Evolutionary conservation across 495 filamentous ascomycete species (phyloP).

Genomic region (Baudoinia panamericana): DNA sequence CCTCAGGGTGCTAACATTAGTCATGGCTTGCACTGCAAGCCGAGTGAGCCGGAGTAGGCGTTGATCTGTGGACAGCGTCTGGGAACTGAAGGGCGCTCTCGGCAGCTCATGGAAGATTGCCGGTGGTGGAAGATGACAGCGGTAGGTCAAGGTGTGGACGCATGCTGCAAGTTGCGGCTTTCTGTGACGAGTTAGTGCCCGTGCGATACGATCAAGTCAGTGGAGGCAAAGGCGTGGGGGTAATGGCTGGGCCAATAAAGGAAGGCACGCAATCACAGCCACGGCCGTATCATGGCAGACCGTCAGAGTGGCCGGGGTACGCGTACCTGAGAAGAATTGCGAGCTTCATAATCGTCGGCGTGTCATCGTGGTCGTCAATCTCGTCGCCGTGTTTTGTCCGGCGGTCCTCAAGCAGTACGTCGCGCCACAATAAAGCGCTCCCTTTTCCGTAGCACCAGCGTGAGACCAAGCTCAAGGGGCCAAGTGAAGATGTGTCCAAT

Average conservation of each 20-base stretch:
- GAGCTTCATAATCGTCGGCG: constrained; percentile 24
- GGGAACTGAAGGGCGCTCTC: constrained; percentile 18
- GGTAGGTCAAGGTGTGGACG: constrained; percentile 23
- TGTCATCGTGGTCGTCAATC: constrained; percentile 28
- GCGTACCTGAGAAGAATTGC: constrained; percentile 20
- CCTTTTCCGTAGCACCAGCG: constrained; percentile 16
- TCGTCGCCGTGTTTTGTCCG: constrained; percentile 8
- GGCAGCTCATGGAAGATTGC: constrained; percentile 26
- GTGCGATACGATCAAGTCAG: too few relatives aligned
- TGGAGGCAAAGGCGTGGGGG: too few relatives aligned
- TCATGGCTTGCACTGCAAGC: constrained; percentile 22
- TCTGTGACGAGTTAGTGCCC: constrained; percentile 6
- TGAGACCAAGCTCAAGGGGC: constrained; percentile 15
- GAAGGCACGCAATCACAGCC: too few relatives aligned
- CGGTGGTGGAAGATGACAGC: constrained; percentile 27
- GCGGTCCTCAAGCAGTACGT: constrained; percentile 22
- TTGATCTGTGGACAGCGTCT: constrained; percentile 21
- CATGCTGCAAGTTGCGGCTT: constrained; percentile 21
- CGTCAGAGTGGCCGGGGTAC: not conserved
- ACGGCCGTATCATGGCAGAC: not conserved
- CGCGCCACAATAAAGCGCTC: constrained; percentile 19
- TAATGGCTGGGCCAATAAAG: too few relatives aligned
- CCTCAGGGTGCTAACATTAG: constrained; percentile 24
- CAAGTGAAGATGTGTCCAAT: constrained; percentile 11
- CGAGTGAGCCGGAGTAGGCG: constrained; percentile 19